Conservation (phyloP, 1,284 basidiomycete species). For the Microbotryum intermedium region DNA sequence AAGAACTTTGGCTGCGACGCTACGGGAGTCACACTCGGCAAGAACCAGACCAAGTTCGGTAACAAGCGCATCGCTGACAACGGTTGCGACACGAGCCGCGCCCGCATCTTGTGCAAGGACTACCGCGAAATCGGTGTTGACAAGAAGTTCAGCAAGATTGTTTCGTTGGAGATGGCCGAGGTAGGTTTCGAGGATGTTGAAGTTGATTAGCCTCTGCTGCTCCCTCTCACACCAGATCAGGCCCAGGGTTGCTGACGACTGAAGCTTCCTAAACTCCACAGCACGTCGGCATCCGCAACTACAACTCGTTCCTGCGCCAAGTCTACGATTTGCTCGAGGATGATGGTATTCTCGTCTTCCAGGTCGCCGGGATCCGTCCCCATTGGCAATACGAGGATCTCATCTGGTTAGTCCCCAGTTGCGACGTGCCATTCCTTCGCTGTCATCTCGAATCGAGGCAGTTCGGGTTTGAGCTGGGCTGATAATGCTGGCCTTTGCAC, state of each 20-base stretch:
- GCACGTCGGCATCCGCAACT: conserved; percentile 93
- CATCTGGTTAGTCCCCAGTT: conserved; percentile 60
- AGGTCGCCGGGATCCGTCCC: conserved; percentile 90
- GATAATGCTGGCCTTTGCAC: background rate
- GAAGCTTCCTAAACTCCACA: conserved; percentile 32
- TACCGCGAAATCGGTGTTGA: conserved; percentile 85
- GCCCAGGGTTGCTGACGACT: conserved; percentile 6
- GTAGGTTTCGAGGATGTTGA: conserved; percentile 39
- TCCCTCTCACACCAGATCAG: no score
- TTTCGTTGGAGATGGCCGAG: conserved; percentile 97
- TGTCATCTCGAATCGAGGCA: background rate
- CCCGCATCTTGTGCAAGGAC: conserved; percentile 87
- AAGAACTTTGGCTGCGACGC: conserved; percentile 95
- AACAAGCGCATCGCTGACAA: conserved; percentile 78
- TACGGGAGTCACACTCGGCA: conserved; percentile 86
- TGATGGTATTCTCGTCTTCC: conserved; percentile 88
- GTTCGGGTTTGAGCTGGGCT: background rate
- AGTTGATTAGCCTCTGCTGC: background rate
- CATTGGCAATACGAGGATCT: conserved; percentile 97
- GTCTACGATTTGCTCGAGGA: conserved; percentile 91
- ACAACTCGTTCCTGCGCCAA: conserved; percentile 78
- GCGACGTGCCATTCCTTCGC: background rate
- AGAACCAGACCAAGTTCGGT: conserved; percentile 87
- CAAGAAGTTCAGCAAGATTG: conserved; percentile 80
- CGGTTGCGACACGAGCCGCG: conserved; percentile 64